Evolutionary conservation across 768 basidiomycete genomes (phyloP).

Genomic region (Rhodotorula toruloides): DNA sequence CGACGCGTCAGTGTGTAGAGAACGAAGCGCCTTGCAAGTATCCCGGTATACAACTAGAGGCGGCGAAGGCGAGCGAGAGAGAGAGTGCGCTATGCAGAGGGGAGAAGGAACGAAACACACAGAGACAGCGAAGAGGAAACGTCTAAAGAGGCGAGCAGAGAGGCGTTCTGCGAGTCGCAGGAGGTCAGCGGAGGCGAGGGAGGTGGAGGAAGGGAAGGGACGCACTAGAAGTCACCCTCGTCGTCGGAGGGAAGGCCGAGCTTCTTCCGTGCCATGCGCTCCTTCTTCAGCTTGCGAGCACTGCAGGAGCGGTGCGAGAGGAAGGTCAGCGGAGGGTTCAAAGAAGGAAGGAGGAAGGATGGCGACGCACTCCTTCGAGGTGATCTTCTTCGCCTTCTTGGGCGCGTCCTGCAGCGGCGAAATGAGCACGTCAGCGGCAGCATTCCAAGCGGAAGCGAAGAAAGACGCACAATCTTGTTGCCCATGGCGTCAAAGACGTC

Average conservation of each 20-base stretch:
- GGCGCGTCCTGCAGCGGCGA: conserved; percentile 49
- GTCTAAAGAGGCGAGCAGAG: background rate
- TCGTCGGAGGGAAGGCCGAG: conserved; percentile 28
- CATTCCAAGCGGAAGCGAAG: conserved; percentile 14
- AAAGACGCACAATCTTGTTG: conserved; percentile 70
- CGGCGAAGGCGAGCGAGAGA: no score
- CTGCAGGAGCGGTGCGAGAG: background rate
- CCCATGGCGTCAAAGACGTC: conserved; percentile 95
- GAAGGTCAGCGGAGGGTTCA: background rate
- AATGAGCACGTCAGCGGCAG: no score
- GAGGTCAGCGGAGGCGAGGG: background rate
- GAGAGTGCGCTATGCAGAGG: no score
- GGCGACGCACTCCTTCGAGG: background rate
- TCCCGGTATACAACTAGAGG: conserved; percentile 6
- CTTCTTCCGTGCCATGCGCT: conserved; percentile 36
- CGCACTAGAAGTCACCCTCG: conserved; percentile 19
- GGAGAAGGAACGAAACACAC: no score
- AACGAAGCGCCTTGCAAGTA: no score
- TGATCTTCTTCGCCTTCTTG: conserved; percentile 77
- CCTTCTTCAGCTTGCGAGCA: conserved; percentile 30
- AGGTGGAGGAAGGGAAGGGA: background rate
- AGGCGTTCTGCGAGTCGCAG: background rate
- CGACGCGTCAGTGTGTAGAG: no score
- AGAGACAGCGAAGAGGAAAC: no score
- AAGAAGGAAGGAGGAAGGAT: background rate